Evolutionary conservation across 768 basidiomycete species (phyloP), one percentile per base, ranked within the genome.

Genomic region (Boletales sp.): DNA sequence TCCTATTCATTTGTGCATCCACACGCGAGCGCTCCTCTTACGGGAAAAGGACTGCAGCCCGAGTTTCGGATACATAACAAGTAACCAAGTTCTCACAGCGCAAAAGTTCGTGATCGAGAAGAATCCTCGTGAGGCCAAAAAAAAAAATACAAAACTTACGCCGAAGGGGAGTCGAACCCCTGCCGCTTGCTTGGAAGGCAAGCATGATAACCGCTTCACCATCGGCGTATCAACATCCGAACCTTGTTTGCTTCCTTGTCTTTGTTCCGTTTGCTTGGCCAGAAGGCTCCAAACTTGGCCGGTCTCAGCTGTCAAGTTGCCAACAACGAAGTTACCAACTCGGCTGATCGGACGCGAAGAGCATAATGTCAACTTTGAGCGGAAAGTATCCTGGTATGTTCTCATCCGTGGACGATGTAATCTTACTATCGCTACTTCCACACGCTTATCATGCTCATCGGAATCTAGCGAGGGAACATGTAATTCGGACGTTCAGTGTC

Each of bases 201-300:
- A 87, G 86, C 84, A 88, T 88, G 86, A 87, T 87, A 87, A 86
- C 86, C 86, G 78, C 83, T 88, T 87, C 86, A 88, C 86, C 85
- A 87, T 84, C 75, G 72, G 76, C 66, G 75, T 78, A 8, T 31
- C 5, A 4, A 38, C 12, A 11, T 1, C 17, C 2, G 10, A 12
- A 9, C 9, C 0, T 41, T 17, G 40, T 41, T 27, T 9, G 14
- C n/a, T 4, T 41, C 9, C 8, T n/a, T 27, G 17, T 17, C 8
- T 29, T 30, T 42, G 9, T 12, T n/a, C 30, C 30, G 24, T n/a
- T n/a, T 7, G 21, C 4, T n/a, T 10, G 7, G 24, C 24, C 6
- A 27, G 24, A 7, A 27, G 7, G 24, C 24, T 21, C 21, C 21
- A 4, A 4, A 21, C 21, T 27, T 19, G 19, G 21, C 40, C 40